A percentile compares a stretch with the other conserved stretches of the same genome.
These are phyloP conservation scores for Phaeosphaeria sp. DNA, from an alignment of 2,329 filamentous ascomycete genomes.

Conservation along the genomic window DNA sequence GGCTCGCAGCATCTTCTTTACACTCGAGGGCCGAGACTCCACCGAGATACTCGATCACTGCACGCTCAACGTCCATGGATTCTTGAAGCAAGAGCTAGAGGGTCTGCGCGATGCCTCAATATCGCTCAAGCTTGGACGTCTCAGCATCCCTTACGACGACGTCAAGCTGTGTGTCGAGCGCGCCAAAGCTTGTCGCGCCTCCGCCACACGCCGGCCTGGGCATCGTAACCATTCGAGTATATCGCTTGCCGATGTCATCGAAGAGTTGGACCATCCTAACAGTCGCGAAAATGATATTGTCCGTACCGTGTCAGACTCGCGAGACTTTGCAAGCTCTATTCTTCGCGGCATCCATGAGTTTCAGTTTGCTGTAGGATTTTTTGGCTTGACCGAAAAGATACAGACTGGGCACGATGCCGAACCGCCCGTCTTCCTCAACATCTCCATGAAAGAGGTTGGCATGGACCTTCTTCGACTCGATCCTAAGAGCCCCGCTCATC, in stretches of 20 bases:
- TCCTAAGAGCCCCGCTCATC: slow-evolving; percentile 88
- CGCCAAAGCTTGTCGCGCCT: slow-evolving; percentile 55
- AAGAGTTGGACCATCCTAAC: slow-evolving; percentile 74
- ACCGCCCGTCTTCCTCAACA: slow-evolving; percentile 78
- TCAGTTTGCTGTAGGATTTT: slow-evolving; percentile 90
- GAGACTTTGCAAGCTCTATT: slow-evolving; percentile 89
- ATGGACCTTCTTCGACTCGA: slow-evolving; percentile 92
- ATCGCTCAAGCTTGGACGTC: slow-evolving; percentile 85
- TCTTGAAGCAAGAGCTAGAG: slow-evolving; percentile 83
- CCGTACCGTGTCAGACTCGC: slow-evolving; percentile 87
- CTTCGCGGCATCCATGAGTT: slow-evolving; percentile 94
- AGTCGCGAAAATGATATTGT: slow-evolving; percentile 72
- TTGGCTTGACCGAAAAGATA: slow-evolving; percentile 83
- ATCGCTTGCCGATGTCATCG: slow-evolving; percentile 74
- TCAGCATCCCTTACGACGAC: slow-evolving; percentile 92
- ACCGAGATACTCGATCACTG: slow-evolving; percentile 88
- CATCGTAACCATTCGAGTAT: slow-evolving; percentile 58
- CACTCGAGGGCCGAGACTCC: slow-evolving; percentile 80
- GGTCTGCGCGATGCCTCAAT: slow-evolving; percentile 90
- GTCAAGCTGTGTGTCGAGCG: slow-evolving; percentile 68
- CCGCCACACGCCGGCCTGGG: slow-evolving; percentile 20
- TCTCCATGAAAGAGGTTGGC: slow-evolving; percentile 95
- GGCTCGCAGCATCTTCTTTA: slow-evolving; percentile 85
- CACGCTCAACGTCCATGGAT: slow-evolving; percentile 88
- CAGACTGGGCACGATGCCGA: slow-evolving; percentile 70